phyloP scores from a whole-genome alignment of 1,284 basidiomycete species.

The Ceratobasidium papillatum region DNA sequence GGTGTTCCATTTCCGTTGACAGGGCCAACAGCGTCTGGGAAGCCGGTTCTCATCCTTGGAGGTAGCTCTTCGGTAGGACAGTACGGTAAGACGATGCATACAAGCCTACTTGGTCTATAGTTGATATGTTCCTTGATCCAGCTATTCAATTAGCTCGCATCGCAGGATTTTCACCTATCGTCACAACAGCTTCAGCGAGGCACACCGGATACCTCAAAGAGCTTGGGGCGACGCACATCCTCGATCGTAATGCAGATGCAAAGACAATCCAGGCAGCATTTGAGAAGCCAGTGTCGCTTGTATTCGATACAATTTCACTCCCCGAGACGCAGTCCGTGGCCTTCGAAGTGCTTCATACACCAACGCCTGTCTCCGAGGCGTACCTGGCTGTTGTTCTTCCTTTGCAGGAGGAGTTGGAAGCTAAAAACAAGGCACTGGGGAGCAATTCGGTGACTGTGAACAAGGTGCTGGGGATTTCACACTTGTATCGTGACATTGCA shows the following conservation, averaged over 20 bases:
- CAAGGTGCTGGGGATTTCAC: neutral
- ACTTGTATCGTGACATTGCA: slow-evolving; percentile 5
- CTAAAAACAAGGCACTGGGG: neutral
- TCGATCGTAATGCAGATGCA: slow-evolving; percentile 55
- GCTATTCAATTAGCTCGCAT: slow-evolving; percentile 45
- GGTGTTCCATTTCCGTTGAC: slow-evolving; percentile 46
- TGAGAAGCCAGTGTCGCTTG: neutral
- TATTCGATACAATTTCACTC: slow-evolving; percentile 7
- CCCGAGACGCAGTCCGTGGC: slow-evolving; percentile 16
- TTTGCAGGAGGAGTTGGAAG: neutral
- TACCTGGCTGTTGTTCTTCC: neutral
- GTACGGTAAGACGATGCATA: slow-evolving; percentile 50
- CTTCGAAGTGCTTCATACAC: slow-evolving; percentile 2
- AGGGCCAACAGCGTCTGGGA: slow-evolving; percentile 53
- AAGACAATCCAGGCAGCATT: slow-evolving; percentile 16
- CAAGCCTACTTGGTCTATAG: too few relatives aligned
- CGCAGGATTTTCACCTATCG: slow-evolving; percentile 50
- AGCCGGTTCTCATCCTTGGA: slow-evolving; percentile 55
- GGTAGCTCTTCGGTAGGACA: slow-evolving; percentile 57
- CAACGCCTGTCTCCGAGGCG: neutral
- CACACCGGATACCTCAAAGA: slow-evolving; percentile 58
- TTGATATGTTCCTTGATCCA: neutral
- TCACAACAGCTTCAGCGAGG: slow-evolving; percentile 56
- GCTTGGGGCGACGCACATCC: slow-evolving; percentile 63
- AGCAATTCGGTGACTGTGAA: neutral